Evolutionary conservation across 176 grass and related monocot genomes (phyloP), one percentile per base, ranked within the genome.

Genomic region (Aegilops bicornis): DNA sequence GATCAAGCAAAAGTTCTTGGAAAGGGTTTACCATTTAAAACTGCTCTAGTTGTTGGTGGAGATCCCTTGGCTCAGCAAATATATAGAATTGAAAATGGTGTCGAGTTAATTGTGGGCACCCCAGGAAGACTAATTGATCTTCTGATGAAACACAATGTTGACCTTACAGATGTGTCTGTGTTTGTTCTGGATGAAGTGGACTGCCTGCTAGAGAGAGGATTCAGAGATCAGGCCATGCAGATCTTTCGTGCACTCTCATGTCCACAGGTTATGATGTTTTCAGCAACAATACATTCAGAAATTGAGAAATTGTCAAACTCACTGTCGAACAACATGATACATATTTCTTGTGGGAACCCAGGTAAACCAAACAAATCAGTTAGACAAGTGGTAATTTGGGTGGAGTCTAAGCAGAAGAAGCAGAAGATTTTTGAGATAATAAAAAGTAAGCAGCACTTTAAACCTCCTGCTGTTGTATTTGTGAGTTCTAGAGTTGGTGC

Each of bases 351-450:
- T 62, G 93, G 91, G 52, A 96, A 89, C 47, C 79, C 88, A 83
- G 89, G 69, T 65, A 90, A 52, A 83, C 91, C 90, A 52, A 92
- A 81, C 88, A 96, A 94, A 79, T 96, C 90, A 83, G 88, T 92
- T 78, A 98, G 92, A 81, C 88, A 98, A 73, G 84, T 98, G 17
- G 88, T 82, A 70, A 98, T 98, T 85, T 98, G 93, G 93, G 96
- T 96, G 33, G 96, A 96, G 24, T 94, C 92, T 89, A 98, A 94
- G 45, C 87, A 94, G 84, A 98, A 95, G 91, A 95, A 94, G 79
- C 92, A 94, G 69, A 96, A 98, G 84, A 72, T 96, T 84, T 98
- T 96, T 89, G 96, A 98, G 86, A 92, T 96, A 89, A 64, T 98
- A 45, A 92, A 23, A 79, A 98, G 92, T 48, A 91, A 93, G 76